phyloP scores from a whole-genome alignment of 176 grass and related monocot genomes.

The Oryza coarctata region DNA sequence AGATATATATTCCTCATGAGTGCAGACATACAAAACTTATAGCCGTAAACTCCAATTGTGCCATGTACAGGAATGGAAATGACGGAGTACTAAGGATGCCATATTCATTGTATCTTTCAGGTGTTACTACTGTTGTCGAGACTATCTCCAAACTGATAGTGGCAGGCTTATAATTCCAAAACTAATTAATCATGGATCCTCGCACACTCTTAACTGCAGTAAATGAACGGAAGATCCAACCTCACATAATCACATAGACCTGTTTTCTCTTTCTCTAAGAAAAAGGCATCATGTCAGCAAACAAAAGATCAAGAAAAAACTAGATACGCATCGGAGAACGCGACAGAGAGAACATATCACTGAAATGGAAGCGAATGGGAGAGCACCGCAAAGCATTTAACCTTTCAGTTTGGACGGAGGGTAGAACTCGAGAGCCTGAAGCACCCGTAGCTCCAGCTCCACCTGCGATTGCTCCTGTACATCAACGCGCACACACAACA shows the following conservation, averaged over 20 bases:
- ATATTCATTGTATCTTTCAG: not conserved
- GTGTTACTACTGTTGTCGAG: not conserved
- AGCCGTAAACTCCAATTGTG: not conserved
- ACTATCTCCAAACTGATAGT: not conserved
- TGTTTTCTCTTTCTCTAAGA: not conserved
- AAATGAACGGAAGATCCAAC: not conserved
- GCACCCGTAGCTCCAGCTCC: slow-evolving; percentile 60
- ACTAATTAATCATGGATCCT: not conserved
- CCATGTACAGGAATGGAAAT: not conserved
- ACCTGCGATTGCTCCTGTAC: slow-evolving; percentile 65
- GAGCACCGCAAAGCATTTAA: not conserved
- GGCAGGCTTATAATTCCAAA: not conserved
- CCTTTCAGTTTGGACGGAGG: slow-evolving; percentile 68
- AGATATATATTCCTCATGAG: not conserved
- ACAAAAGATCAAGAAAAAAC: not conserved
- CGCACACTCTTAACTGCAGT: not conserved
- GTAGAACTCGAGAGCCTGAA: slow-evolving; percentile 64
- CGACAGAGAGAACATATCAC: not conserved
- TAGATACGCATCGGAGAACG: not conserved
- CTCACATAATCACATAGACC: not conserved
- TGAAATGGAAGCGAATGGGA: not conserved
- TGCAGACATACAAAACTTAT: not conserved
- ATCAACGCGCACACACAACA: not conserved
- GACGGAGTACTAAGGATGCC: not conserved
- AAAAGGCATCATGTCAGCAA: not conserved